phyloP scores from a whole-genome alignment of 2,329 filamentous ascomycete species.

The Aureobasidium sp. region DNA sequence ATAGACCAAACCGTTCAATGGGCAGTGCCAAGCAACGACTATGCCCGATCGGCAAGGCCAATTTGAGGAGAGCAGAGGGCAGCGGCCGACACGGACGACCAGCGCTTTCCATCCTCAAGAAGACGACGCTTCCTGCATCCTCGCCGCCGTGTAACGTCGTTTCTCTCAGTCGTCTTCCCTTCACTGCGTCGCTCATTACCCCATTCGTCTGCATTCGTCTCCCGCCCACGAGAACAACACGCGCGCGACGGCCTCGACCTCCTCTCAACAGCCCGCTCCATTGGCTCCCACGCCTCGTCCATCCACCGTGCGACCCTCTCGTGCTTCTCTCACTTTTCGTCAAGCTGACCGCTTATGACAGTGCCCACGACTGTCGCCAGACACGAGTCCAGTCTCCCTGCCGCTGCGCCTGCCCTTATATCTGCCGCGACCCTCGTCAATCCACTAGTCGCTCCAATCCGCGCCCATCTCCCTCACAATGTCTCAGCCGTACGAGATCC shows the following conservation, averaged over 20 bases:
- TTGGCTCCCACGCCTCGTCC: slow-evolving; percentile 13
- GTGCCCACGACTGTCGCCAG: slow-evolving; percentile 4
- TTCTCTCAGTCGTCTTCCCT: slow-evolving; percentile 9
- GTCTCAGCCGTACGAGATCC: slow-evolving; percentile 59
- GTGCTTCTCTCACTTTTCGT: slow-evolving; percentile 10
- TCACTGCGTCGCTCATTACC: slow-evolving; percentile 16
- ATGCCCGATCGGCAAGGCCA: background rate
- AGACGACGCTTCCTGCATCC: slow-evolving; percentile 13
- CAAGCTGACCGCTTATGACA: slow-evolving; percentile 15
- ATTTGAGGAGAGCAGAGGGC: slow-evolving; percentile 4
- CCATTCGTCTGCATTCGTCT: slow-evolving; percentile 10
- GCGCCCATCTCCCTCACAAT: slow-evolving; percentile 33
- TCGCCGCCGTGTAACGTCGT: slow-evolving; percentile 14
- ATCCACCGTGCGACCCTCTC: slow-evolving; percentile 1
- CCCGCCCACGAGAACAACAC: slow-evolving; percentile 12
- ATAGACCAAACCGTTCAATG: background rate
- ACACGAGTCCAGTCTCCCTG: background rate
- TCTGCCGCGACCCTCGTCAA: background rate
- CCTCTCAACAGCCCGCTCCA: slow-evolving; percentile 13
- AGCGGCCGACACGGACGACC: background rate
- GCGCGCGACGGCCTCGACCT: slow-evolving; percentile 5
- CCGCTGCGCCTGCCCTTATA: background rate
- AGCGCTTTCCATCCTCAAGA: background rate
- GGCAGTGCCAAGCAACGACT: background rate
- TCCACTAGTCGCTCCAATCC: slow-evolving; percentile 7